A percentile compares a stretch with the other conserved stretches of the same genome.
Evolutionary conservation across 345 rosid genomes (phyloP).

Genomic region (Eutrema heterophyllum): DNA sequence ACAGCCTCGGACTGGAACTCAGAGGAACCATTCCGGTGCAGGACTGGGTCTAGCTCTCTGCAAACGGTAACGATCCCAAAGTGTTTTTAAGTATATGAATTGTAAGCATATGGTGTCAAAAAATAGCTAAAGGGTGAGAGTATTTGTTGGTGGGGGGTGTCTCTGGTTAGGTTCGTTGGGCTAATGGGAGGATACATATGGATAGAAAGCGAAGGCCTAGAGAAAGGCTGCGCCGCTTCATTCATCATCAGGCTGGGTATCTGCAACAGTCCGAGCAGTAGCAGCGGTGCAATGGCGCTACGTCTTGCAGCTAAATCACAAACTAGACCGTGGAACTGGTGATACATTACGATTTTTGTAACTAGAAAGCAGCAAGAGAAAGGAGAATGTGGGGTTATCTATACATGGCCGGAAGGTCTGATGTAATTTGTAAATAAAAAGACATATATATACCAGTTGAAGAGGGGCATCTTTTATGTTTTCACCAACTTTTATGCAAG

Average conservation of each 20-base stretch:
- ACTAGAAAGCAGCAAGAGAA: constrained; percentile 4
- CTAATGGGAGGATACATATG: constrained; percentile 93
- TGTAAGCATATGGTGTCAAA: not conserved
- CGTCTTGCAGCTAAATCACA: constrained; percentile 40
- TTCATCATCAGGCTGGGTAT: constrained; percentile 66
- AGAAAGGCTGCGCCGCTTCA: constrained; percentile 62
- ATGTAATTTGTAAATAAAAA: constrained; percentile 23
- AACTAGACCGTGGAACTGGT: constrained; percentile 51
- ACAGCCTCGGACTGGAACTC: constrained; percentile 49
- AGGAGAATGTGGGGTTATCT: not conserved
- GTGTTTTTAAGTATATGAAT: not conserved
- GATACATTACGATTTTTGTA: constrained; percentile 10
- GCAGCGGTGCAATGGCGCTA: constrained; percentile 34
- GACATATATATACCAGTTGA: not conserved
- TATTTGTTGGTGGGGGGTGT: constrained; percentile 7
- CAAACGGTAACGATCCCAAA: constrained; percentile 50
- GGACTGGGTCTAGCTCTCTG: constrained; percentile 96
- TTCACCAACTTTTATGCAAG: too few species aligned
- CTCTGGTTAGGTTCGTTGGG: constrained; percentile 61
- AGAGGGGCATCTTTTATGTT: too few species aligned
- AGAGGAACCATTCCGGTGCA: constrained; percentile 42
- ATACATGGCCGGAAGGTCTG: constrained; percentile 1
- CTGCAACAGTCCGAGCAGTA: constrained; percentile 36
- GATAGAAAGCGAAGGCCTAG: constrained; percentile 82
- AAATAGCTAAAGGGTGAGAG: constrained; percentile 2